Percentiles rank a stretch among this genome's conserved stretches.
These are phyloP conservation scores for Russula sp. DNA, from an alignment of 768 basidiomycete genomes.

Conservation along the genomic window DNA sequence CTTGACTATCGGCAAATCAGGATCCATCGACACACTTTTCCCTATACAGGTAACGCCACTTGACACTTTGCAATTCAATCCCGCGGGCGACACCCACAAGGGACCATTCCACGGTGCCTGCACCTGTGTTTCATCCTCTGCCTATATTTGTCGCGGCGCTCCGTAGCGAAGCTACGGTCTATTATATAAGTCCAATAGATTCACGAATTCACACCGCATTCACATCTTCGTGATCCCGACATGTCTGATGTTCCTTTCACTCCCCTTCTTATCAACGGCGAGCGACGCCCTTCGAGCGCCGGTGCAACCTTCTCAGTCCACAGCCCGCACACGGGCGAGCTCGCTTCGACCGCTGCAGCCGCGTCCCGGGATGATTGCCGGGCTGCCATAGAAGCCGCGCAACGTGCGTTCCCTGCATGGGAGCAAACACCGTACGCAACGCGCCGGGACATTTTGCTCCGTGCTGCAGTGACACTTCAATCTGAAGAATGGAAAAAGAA, in stretches of 20 bases:
- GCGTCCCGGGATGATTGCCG: slow-evolving; percentile 33
- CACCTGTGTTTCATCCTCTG: too few species aligned
- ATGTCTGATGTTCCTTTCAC: slow-evolving; percentile 3
- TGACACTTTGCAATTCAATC: too few species aligned
- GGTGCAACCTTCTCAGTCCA: slow-evolving; percentile 37
- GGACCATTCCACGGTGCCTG: too few species aligned
- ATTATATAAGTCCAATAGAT: too few species aligned
- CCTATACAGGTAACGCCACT: too few species aligned
- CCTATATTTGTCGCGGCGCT: too few species aligned
- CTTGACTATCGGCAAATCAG: too few species aligned
- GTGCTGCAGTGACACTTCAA: slow-evolving; percentile 1
- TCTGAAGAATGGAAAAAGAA: slow-evolving; percentile 15
- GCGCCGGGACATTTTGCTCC: slow-evolving; percentile 14
- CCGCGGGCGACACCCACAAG: too few species aligned
- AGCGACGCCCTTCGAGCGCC: slow-evolving; percentile 33
- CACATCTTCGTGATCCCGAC: background rate
- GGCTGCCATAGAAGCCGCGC: slow-evolving; percentile 15
- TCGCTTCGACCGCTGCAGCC: slow-evolving; percentile 43
- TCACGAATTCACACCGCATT: too few species aligned
- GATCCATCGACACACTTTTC: too few species aligned
- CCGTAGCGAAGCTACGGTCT: too few species aligned
- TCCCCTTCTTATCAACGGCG: slow-evolving; percentile 39
- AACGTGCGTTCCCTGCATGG: slow-evolving; percentile 20
- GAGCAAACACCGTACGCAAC: slow-evolving; percentile 1
- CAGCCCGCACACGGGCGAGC: slow-evolving; percentile 38